Base-by-base conservation (phyloP, 352 stramenopile species). In the Globisporangium parvum region DNA sequence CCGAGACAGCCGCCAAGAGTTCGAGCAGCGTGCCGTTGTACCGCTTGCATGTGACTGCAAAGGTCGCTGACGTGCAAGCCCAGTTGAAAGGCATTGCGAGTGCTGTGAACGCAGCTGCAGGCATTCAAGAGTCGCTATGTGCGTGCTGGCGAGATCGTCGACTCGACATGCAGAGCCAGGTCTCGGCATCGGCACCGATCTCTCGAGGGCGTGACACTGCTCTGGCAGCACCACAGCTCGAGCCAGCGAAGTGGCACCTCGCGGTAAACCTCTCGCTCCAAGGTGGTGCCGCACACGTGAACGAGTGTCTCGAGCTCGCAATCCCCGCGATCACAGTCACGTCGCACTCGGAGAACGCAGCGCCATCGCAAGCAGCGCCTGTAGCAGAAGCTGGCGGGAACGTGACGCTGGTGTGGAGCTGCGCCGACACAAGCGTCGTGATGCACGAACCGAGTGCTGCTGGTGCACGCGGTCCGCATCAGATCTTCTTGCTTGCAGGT, bases 281-380 rank as follows among this genome's bases (percentile, higher is more conserved):
- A 18, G 47, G 31, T 3, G 53, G 59, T 24, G 2, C 44, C 14
- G 59, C 55, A 15, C 46, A 39, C n/a, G 5, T 56, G 28, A 65
- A 65, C 28, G 48, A 65, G 44, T 52, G 53, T 15, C 18, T 65
- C 20, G 47, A 56, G 5, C 37, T 53, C 23, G 18, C 1, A 3
- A 18, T 65, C 12, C 59, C 59, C 47, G 31, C 21, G 37, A 33
- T 65, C n/a, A 21, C 46, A 24, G 28, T 60, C 28, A 47, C 52
- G 8, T 57, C 58, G 10, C 14, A 20, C 39, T 21, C 26, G 15
- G 39, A 58, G 2, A 4, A 35, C 23, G 51, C 10, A 20, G n/a
- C 42, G 41, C 18, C 41, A 18, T 28, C 26, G 2, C 18, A 39
- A 37, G 23, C 39, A 15, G 31, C 26, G n/a, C 17, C 31, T 23